Conservation (phyloP, 129 eudicot genomes). For the Saussurea involucrata region DNA sequence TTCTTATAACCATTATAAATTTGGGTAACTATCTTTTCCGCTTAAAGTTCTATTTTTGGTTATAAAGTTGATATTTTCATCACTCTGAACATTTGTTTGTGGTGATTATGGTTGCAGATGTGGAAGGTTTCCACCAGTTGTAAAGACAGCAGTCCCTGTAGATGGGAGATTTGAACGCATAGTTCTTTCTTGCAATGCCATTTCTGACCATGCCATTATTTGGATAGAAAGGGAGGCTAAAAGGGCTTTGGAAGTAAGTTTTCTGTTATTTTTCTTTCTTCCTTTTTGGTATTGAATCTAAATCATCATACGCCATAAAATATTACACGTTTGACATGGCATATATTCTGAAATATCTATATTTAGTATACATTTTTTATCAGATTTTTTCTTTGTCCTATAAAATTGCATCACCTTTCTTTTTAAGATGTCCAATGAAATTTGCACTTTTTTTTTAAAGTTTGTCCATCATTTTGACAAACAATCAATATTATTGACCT, state of each 20-base stretch:
- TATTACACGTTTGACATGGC: neutral
- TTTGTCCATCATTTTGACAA: neutral
- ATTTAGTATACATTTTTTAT: neutral
- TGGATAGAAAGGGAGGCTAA: constrained; percentile 94
- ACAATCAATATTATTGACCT: neutral
- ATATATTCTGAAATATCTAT: neutral
- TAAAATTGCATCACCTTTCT: neutral
- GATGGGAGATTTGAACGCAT: constrained; percentile 98
- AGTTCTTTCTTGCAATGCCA: constrained; percentile 88
- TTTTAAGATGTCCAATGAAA: neutral
- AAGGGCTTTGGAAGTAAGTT: constrained; percentile 78
- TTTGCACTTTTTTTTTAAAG: neutral
- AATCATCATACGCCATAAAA: neutral
- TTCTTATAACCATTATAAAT: neutral
- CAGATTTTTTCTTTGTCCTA: neutral
- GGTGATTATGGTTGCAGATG: constrained; percentile 44
- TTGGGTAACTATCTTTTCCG: neutral
- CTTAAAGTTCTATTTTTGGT: neutral
- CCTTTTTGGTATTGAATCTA: neutral
- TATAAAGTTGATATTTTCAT: neutral
- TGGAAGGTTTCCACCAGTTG: constrained; percentile 94
- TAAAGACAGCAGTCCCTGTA: constrained; percentile 91
- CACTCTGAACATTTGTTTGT: neutral
- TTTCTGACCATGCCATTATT: constrained; percentile 89
- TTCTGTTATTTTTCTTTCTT: neutral